Evolutionary conservation across 2,329 filamentous ascomycete genomes (phyloP), one percentile per base, ranked within the genome.

Genomic region (Fusarium buxicola): DNA sequence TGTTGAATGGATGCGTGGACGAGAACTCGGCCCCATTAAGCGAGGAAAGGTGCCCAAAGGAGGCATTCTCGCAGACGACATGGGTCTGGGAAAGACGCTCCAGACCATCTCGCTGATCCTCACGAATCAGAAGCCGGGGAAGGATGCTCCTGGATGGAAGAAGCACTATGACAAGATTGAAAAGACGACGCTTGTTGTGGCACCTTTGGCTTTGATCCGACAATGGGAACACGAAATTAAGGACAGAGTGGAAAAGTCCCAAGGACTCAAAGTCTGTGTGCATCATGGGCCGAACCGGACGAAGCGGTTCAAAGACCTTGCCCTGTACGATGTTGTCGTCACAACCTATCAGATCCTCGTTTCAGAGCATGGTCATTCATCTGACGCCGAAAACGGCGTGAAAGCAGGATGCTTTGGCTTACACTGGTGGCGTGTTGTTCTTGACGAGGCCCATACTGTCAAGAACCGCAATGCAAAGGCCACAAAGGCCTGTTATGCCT

Each of bases 381-480:
- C 86, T 35, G 86, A 86, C 41, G 82, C 80, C 4, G 81, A 82
- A 8, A 82, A 87, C 48, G 85, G 85, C 9, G 76, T 88, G 34
- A 90, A 94, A 71, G 86, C 89, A 47, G 94, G 94, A 10, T 94
- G 94, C 70, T 97, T 97, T 72, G 93, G 92, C 10, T 81, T 97
- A 7, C 88, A 94, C 71, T 99, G 95, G 95, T 98, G 95, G 80
- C 90, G 95, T 47, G 86, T 97, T 60, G 94, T 99, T 64, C 84
- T 99, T 3, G 95, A 99, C 64, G 95, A 99, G 79, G 95, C 95
- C 1, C 95, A 99, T 75, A 96, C 92, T 2, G 97, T 99, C 84
- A 99, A 99, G 80, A 99, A 99, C 73, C 89, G 94, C 63, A 97
- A 96, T 67, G 93, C 95, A 18, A 99, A 99, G 78, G 89, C 92